Evolutionary conservation across 805 yeast species (phyloP), one percentile per base, ranked within the genome.

Genomic region (Cephaloascus albidus): DNA sequence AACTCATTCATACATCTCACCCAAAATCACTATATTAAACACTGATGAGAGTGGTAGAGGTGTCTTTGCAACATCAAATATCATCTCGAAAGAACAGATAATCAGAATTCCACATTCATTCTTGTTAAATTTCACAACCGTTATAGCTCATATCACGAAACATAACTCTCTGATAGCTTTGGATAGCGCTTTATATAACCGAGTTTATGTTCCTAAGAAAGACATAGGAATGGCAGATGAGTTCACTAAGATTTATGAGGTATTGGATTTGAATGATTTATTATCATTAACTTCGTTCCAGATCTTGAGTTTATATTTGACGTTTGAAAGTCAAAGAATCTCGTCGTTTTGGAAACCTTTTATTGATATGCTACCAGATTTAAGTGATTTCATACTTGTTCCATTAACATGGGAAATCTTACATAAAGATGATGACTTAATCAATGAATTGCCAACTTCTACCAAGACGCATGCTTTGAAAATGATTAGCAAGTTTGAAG

Each of bases 311-410:
- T 48, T 81, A 40, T 83, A 65, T 47, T 39, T 78, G 3, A 54
- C 63, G 3, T 49, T 74, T 14, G 85, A 78, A 46, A 45, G 40
- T 2, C 50, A 49, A 30, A 56, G 52, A 1, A 34, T 40, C 0
- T 44, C 44, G 2, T 75, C 83, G 1, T 78, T 67, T 50, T 86
- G 94, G 94, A 52, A 55, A 33, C 85, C 86, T 0, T 85, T 85
- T 53, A 55, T 85, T 10, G 68, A 70, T 27, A 71, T 76, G 45
- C 66, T 86, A 42, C 96, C 96, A 0, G 51, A 61, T 0, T 42
- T 63, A 12, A 52, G 58, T 0, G 88, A 81, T 33, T 72, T 86
- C 40, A 46, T 48, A 0, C 45, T 66, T 0, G 65, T 80, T 2
- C 96, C 96, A 1, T 57, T 85, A 32, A 60, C 70, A 1, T 85